These are phyloP conservation scores for Thecamonas trahens DNA, from an alignment of 78 protist genomes.

Conservation along the genomic window DNA sequence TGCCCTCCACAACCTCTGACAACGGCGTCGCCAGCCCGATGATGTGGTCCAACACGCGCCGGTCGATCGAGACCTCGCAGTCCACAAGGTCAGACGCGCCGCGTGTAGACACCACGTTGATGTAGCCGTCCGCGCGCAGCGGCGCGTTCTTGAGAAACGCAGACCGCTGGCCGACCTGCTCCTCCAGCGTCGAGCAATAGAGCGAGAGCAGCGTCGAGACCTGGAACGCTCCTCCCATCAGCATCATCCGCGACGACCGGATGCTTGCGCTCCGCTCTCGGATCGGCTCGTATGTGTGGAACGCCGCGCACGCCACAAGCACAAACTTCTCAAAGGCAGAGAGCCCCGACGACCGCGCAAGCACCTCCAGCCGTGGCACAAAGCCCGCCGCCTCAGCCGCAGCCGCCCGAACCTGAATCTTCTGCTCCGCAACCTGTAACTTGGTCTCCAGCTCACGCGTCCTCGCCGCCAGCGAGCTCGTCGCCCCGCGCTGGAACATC, in stretches of 20 bases:
- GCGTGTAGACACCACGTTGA: background rate
- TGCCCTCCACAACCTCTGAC: slow-evolving; percentile 55
- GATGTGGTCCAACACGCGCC: slow-evolving; percentile 55
- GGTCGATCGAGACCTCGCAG: slow-evolving; percentile 27
- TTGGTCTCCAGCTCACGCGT: background rate
- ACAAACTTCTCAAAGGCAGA: slow-evolving; percentile 20
- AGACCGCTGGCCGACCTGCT: slow-evolving; percentile 9
- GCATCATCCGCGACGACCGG: background rate
- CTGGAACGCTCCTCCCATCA: background rate
- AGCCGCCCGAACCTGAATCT: background rate
- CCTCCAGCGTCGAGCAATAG: slow-evolving; percentile 17
- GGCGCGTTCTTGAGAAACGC: slow-evolving; percentile 33
- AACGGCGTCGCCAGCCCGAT: slow-evolving; percentile 61
- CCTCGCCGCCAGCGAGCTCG: background rate
- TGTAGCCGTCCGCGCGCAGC: slow-evolving; percentile 23
- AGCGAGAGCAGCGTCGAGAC: background rate
- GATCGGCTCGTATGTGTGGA: slow-evolving; percentile 2
- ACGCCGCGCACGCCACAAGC: slow-evolving; percentile 7
- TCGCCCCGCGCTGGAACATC: slow-evolving; percentile 8
- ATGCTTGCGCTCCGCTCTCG: background rate
- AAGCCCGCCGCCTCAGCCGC: slow-evolving; percentile 9
- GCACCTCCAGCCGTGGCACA: slow-evolving; percentile 32
- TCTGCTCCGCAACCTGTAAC: background rate
- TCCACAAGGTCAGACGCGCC: slow-evolving; percentile 24
- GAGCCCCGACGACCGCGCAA: background rate